Evolutionary conservation across 805 yeast genomes (phyloP).

Genomic region (Tetrapisispora pingtungensis): DNA sequence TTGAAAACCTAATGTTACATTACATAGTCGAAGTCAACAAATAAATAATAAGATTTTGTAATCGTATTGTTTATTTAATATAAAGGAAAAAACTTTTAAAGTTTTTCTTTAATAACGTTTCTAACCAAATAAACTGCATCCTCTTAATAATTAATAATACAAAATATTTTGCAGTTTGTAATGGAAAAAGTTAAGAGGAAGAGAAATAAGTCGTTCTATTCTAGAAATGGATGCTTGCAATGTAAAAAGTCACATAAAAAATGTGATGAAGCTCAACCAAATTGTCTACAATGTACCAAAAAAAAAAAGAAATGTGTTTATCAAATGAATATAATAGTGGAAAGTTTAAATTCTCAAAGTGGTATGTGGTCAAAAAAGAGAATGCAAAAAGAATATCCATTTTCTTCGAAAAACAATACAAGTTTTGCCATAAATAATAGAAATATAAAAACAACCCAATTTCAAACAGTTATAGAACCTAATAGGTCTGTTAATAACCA

Average conservation of each 20-base stretch:
- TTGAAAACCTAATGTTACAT: too few relatives aligned
- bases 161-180: too few relatives aligned
- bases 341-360: background rate
- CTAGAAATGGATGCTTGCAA: constrained; percentile 9
- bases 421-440: background rate
- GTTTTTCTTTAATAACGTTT: too few relatives aligned
- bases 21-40: too few relatives aligned
- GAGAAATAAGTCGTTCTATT: constrained; percentile 4
- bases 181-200: background rate
- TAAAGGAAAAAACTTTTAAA: too few relatives aligned
- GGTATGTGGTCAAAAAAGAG: background rate
- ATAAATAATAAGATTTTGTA: too few relatives aligned
- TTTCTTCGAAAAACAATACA: background rate
- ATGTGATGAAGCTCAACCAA: constrained; percentile 9
- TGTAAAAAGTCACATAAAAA: constrained; percentile 9
- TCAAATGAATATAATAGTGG: constrained; percentile 4
- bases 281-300: constrained; percentile 6
- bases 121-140: too few relatives aligned
- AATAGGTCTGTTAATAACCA: too few relatives aligned
- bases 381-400: background rate
- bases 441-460: background rate
- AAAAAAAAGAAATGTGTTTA: constrained; percentile 4
- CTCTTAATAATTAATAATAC: too few relatives aligned
- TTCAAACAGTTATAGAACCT: background rate
- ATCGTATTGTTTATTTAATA: too few relatives aligned